Evolutionary conservation across 768 basidiomycete genomes (phyloP), one percentile per base, ranked within the genome.

Genomic region (Cubamyces lactineus): DNA sequence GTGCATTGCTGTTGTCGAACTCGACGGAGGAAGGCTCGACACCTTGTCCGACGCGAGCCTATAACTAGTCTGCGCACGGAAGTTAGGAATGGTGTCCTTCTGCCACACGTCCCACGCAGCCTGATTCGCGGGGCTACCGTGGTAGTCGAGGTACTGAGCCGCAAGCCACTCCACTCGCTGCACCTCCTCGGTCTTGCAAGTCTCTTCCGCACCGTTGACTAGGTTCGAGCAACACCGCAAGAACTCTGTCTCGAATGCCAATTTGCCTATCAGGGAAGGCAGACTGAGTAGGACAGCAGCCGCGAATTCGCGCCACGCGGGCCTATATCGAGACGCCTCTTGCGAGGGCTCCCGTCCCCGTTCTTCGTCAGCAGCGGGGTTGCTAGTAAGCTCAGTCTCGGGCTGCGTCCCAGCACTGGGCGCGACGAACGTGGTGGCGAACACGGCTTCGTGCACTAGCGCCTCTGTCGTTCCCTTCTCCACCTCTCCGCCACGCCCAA

Each of bases 361-460:
- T 12, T 6, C 48, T 26, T 49, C 24, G 2, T n/a, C 48, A 49
- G 26, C 48, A n/a, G 45, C 51, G 42, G 42, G 19, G 6, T 42
- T 57, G 28, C 41, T 45, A 24, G 57, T 23, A 51, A 28, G 17
- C 8, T 53, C 53, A 40, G 38, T 28, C 26, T 15, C 42, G 17
- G 42, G 5, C 42, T 43, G 42, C 5, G 19, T 11, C 28, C 28
- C 11, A 11, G 41, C 15, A 11, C 4, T 46, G 21, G 54, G 34
- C 59, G 52, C 45, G 24, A 51, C 46, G 70, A 88, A 91, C 15
- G 84, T 86, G 0, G 91, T 92, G 13, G 83, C 87, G 70, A 94
- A 94, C 13, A 92, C 86, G 12, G 84, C 76, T 73, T 94, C 94
- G 68, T 96, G 93, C 0, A 88, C 75, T 6, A 95, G 79, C 0